Conservation (phyloP, 2,329 filamentous ascomycete genomes). For the Paracoccidioides brasiliensis region DNA sequence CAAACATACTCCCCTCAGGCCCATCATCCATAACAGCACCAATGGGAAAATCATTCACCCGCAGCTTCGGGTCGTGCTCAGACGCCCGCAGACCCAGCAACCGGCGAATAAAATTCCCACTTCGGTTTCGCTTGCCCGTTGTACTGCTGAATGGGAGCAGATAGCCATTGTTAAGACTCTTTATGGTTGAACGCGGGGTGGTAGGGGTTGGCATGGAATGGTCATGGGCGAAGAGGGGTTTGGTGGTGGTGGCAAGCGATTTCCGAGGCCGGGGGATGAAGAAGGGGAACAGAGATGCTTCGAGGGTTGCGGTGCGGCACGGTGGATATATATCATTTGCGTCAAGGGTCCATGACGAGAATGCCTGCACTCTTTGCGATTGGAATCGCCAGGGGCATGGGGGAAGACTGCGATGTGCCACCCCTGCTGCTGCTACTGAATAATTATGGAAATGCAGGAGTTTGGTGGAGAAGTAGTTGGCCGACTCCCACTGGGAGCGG, state of each 20-base stretch:
- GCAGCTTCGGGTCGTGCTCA: conserved; percentile 29
- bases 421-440: background rate
- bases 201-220: conserved; percentile 3
- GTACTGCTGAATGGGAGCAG: conserved; percentile 15
- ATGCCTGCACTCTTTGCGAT: background rate
- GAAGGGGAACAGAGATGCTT: conserved; percentile 21
- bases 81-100: conserved; percentile 24
- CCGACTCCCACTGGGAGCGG: conserved; percentile 50
- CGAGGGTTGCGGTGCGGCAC: conserved; percentile 11
- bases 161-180: conserved; percentile 2
- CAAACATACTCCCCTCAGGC: conserved; percentile 50
- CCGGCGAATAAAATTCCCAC: conserved; percentile 21
- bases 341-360: background rate
- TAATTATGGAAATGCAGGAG: background rate
- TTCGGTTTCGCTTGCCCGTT: conserved; percentile 19
- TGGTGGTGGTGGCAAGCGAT: conserved; percentile 2
- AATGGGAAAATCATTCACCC: conserved; percentile 46
- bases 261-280: conserved; percentile 7
- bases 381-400: conserved; percentile 9
- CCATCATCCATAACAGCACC: conserved; percentile 43
- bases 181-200: conserved; percentile 1
- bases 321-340: too few relatives aligned
- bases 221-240: background rate
- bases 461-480: conserved; percentile 35
- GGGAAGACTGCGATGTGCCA: conserved; percentile 7